Base-by-base conservation (phyloP, 148 eudicot species). In the Cornus suecica region DNA sequence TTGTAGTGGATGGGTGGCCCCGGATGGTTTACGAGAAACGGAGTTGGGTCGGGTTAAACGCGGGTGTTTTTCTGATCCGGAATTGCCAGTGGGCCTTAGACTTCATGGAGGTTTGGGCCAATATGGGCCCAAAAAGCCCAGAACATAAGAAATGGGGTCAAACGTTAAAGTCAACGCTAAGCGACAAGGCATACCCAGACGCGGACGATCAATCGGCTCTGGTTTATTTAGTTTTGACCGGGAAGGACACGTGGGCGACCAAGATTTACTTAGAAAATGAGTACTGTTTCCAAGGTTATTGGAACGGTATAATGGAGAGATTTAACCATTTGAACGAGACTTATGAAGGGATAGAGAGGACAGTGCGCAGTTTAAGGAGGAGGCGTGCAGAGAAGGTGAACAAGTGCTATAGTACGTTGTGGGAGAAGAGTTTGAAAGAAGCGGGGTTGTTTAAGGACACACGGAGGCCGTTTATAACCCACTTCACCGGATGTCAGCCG, bases 31-130 rank as follows among this genome's bases (percentile, higher is more conserved):
- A 80, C 69, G 79, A 86, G 75, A 73, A 84, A 27, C 77, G 37
- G 75, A 95, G 97, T 78, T 95, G 99, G 99, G 82, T 83, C 0
- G 85, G 97, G 63, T 74, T 92, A 25, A 95, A 95, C 66, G 99
- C 99, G 11, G 99, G 99, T 2, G 97, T 95, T 0, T 92, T 95
- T 25, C 70, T 95, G 27, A 90, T 95, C 2, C 78, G 99, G 5
- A 95, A 95, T 62, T 92, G 97, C 31, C 97, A 95, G 66, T 95
- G 97, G 99, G 86, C 98, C 8, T 78, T 94, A 83, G 96, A 92
- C 28, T 80, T 94, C 24, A 64, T 94, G 81, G 94, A 88, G 8
- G 82, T 72, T 5, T 94, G 98, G 98, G 85, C 82, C 66, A 51
- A 69, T 10, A 90, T 94, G 90, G 99, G 99, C 37, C 99, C 99